These are phyloP conservation scores for Pouteria glomerata DNA, from an alignment of 148 eudicot species.

Conservation along the genomic window DNA sequence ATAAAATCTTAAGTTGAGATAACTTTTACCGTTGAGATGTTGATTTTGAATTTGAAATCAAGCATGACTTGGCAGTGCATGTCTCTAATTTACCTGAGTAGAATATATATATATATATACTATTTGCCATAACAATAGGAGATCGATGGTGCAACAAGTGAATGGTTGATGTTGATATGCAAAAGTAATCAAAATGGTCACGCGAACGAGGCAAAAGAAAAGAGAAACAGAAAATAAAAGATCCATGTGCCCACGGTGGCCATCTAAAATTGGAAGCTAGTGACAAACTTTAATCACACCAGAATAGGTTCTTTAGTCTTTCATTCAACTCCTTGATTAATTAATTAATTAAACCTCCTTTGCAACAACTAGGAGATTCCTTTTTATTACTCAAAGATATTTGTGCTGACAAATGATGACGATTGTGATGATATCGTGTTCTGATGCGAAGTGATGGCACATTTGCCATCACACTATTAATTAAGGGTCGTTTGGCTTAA, in stretches of 20 bases:
- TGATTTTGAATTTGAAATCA: no score
- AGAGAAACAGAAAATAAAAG: neutral
- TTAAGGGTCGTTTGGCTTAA: neutral
- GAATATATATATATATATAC: no score
- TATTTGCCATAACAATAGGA: no score
- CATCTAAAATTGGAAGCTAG: neutral
- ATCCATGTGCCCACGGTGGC: neutral
- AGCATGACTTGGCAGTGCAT: no score
- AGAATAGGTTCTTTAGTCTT: neutral
- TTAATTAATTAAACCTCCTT: neutral
- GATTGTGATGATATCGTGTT: no score
- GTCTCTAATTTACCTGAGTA: no score
- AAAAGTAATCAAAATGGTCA: no score
- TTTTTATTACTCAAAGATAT: neutral
- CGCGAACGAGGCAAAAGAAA: neutral
- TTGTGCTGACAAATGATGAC: neutral
- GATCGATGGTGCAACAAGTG: no score
- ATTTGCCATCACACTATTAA: neutral
- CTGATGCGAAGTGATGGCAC: neutral
- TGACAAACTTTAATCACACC: neutral
- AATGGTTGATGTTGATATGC: neutral
- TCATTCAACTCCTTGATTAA: constrained; percentile 12
- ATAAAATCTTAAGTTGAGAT: no score
- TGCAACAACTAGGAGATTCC: neutral
- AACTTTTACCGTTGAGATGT: no score